Conservation (phyloP, 2,329 filamentous ascomycete species). For the Verticillium alfalfae region DNA sequence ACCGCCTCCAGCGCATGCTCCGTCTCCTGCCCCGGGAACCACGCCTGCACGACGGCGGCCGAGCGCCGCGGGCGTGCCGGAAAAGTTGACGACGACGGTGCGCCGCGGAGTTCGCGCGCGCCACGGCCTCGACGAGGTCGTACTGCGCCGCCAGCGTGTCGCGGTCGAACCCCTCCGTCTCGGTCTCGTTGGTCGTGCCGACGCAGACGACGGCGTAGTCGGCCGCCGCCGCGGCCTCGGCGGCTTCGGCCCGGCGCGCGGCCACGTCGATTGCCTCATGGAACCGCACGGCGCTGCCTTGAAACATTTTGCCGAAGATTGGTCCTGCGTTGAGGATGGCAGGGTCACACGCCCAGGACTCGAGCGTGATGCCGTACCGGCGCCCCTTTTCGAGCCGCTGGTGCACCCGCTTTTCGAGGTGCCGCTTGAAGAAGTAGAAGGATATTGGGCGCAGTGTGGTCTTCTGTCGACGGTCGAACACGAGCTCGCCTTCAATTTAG, state of each 20-base stretch:
- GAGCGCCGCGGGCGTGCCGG: conserved; percentile 12
- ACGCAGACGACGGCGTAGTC: too few relatives aligned
- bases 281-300: not conserved
- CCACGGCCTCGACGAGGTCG: conserved; percentile 2
- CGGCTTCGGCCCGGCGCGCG: not conserved
- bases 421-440: conserved; percentile 1
- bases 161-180: too few relatives aligned
- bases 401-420: not conserved
- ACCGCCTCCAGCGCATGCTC: conserved; percentile 12
- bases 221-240: not conserved
- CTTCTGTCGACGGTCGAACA: not conserved
- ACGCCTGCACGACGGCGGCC: conserved; percentile 10
- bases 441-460: not conserved
- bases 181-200: too few relatives aligned
- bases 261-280: not conserved
- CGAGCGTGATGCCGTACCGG: not conserved
- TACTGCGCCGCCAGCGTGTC: too few relatives aligned
- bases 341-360: not conserved
- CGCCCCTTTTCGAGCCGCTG: not conserved
- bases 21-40: conserved; percentile 14
- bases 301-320: not conserved
- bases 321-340: not conserved
- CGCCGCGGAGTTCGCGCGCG: conserved; percentile 1
- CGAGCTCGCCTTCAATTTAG: not conserved
- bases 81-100: conserved; percentile 10